Conservation (phyloP, 140 eudicot genomes). For the Bidens hawaiensis region DNA sequence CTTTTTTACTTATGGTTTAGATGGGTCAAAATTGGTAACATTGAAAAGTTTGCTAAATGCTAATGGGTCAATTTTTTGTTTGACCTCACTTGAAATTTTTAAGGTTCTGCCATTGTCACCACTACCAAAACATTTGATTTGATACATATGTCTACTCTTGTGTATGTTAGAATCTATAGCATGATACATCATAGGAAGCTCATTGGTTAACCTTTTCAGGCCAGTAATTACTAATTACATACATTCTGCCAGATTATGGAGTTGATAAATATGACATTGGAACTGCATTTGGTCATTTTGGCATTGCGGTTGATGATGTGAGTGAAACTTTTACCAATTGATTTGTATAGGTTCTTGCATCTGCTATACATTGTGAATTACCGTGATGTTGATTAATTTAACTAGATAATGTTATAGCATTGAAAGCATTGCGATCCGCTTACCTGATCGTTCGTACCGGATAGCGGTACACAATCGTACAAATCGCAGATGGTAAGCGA, state of each 20-base stretch:
- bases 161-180: background rate
- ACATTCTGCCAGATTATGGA: conserved; percentile 66
- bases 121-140: background rate
- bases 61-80: background rate
- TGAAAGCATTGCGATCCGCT: too few species aligned
- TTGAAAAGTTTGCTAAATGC: background rate
- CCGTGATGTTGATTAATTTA: conserved; percentile 3
- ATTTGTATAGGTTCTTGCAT: conserved; percentile 1
- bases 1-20: background rate
- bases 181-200: background rate
- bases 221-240: background rate
- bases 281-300: conserved; percentile 87
- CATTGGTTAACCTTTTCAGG: conserved; percentile 1
- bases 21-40: background rate
- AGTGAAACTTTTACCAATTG: conserved; percentile 26
- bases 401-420: background rate
- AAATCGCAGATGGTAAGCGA: too few species aligned
- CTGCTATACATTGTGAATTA: background rate
- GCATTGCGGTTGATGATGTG: conserved; percentile 96
- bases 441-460: too few species aligned
- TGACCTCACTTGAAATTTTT: background rate
- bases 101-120: background rate
- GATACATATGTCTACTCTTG: background rate
- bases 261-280: conserved; percentile 85
- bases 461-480: too few species aligned